phyloP scores from a whole-genome alignment of 1,139 yeast genomes.

The Geotrichum siamense region DNA sequence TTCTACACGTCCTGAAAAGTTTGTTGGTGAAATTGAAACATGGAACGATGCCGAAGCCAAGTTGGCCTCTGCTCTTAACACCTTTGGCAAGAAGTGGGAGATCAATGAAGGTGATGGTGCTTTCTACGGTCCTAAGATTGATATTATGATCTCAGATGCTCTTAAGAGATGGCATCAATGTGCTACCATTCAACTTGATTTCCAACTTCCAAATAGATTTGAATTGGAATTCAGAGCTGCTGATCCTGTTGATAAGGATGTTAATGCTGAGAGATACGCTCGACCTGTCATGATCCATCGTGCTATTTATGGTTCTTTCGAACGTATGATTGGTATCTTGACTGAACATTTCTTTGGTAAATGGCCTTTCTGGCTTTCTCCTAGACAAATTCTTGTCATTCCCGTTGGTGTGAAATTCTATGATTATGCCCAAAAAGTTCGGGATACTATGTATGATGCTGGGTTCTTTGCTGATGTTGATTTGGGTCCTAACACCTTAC shows the following conservation, averaged over 20 bases:
- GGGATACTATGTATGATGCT: slow-evolving; percentile 55
- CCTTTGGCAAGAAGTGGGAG: slow-evolving; percentile 81
- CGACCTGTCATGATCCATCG: slow-evolving; percentile 98
- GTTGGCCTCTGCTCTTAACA: slow-evolving; percentile 65
- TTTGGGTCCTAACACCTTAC: slow-evolving; percentile 86
- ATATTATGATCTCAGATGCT: slow-evolving; percentile 86
- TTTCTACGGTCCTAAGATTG: slow-evolving; percentile 97
- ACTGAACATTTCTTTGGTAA: slow-evolving; percentile 96
- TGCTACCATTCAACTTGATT: slow-evolving; percentile 80
- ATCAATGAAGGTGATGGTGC: slow-evolving; percentile 97
- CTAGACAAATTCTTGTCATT: slow-evolving; percentile 89
- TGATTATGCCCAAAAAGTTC: slow-evolving; percentile 78
- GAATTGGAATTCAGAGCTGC: slow-evolving; percentile 79
- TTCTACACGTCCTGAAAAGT: slow-evolving; percentile 91
- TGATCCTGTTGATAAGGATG: slow-evolving; percentile 39
- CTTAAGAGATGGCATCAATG: slow-evolving; percentile 94
- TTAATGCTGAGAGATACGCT: slow-evolving; percentile 31
- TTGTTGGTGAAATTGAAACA: slow-evolving; percentile 74
- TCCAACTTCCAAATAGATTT: slow-evolving; percentile 88
- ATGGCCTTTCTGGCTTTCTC: slow-evolving; percentile 99
- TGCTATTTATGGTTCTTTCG: slow-evolving; percentile 95
- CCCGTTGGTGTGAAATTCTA: slow-evolving; percentile 92
- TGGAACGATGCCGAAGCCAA: slow-evolving; percentile 85
- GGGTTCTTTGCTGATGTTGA: slow-evolving; percentile 91
- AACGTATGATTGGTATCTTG: slow-evolving; percentile 95